phyloP scores from a whole-genome alignment of 495 filamentous ascomycete species.

The Neurospora sublineolata region DNA sequence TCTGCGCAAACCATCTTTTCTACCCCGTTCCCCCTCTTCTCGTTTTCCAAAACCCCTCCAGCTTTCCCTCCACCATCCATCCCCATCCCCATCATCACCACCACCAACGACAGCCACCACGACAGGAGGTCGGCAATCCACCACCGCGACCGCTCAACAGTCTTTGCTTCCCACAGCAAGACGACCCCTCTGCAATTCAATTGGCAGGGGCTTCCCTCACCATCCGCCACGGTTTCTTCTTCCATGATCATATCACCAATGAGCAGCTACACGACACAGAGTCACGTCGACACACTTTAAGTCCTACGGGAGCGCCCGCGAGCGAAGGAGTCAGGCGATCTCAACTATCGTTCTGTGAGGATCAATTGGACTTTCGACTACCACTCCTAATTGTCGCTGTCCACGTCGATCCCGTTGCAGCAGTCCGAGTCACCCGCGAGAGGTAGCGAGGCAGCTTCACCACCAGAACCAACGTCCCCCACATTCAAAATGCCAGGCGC shows the following conservation, averaged over 20 bases:
- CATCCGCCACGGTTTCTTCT: slow-evolving; percentile 12
- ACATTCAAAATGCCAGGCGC: slow-evolving; percentile 48
- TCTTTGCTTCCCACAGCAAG: slow-evolving; percentile 20
- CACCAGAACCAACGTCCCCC: slow-evolving; percentile 27
- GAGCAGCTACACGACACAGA: slow-evolving; percentile 37
- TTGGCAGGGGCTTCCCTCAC: slow-evolving; percentile 17
- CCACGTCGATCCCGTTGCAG: slow-evolving; percentile 18
- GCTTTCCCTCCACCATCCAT: slow-evolving; percentile 6
- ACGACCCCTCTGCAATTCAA: slow-evolving; percentile 10
- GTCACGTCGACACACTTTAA: slow-evolving; percentile 51
- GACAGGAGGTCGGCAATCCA: neutral
- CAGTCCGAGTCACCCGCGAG: slow-evolving; percentile 11
- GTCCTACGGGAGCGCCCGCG: slow-evolving; percentile 43
- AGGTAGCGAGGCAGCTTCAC: neutral
- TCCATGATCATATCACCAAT: slow-evolving; percentile 51
- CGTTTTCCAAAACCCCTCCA: slow-evolving; percentile 24
- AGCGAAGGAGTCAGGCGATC: slow-evolving; percentile 37
- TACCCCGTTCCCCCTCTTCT: slow-evolving; percentile 19
- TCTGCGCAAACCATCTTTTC: slow-evolving; percentile 23
- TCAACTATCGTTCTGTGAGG: slow-evolving; percentile 42
- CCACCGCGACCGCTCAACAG: slow-evolving; percentile 1
- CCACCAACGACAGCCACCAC: slow-evolving; percentile 2
- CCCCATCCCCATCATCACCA: slow-evolving; percentile 9
- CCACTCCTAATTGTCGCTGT: slow-evolving; percentile 22
- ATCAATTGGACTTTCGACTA: slow-evolving; percentile 21